A percentile compares a stretch with the other conserved stretches of the same genome.
Evolutionary conservation across 1,139 yeast genomes (phyloP).

Genomic region (Pneumocystis canis): DNA sequence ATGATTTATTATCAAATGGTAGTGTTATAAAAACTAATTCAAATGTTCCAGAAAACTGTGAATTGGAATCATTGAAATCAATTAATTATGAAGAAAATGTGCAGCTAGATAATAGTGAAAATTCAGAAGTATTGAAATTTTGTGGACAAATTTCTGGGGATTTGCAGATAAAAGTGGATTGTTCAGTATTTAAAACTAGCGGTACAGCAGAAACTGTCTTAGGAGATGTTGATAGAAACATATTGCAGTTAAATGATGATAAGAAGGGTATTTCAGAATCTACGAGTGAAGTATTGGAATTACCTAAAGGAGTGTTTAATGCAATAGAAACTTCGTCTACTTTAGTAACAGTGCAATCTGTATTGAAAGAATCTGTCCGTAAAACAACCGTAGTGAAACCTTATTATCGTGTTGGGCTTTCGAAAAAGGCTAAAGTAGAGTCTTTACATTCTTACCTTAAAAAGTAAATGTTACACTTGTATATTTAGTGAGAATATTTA

Average conservation of each 20-base stretch:
- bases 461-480: slow-evolving; percentile 4
- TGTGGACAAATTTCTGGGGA: not conserved
- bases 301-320: not conserved
- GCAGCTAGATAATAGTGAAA: not conserved
- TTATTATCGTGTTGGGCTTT: slow-evolving; percentile 14
- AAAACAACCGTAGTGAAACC: not conserved
- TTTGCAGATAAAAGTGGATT: not conserved
- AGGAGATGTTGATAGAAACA: not conserved
- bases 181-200: not conserved
- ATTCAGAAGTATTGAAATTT: not conserved
- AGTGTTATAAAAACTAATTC: not conserved
- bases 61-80: not conserved
- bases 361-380: not conserved
- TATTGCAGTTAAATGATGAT: not conserved
- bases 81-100: not conserved
- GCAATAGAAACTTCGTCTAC: not conserved
- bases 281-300: not conserved
- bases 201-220: not conserved
- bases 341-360: not conserved
- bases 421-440: slow-evolving; percentile 14
- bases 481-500: not conserved
- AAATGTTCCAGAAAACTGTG: not conserved
- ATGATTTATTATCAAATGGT: not conserved
- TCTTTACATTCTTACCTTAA: slow-evolving; percentile 16
- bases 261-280: not conserved